Conservation (phyloP, 371 early-diverging fungal genomes). For the Parasitella parasitica region DNA sequence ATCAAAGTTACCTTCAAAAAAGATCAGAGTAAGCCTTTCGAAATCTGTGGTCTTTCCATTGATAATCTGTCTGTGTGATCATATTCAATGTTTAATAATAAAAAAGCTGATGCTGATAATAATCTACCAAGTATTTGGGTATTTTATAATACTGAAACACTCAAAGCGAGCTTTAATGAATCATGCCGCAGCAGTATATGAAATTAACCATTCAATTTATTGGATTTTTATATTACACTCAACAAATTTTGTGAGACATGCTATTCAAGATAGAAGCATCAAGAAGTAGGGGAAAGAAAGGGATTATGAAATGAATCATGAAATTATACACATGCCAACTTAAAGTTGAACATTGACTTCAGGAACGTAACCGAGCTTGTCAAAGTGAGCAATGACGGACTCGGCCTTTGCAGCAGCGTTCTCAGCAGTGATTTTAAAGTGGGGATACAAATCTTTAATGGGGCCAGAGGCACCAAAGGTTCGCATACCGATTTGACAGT, state of each 20-base stretch:
- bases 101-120: too few species aligned
- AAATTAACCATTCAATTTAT: not conserved
- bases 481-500: constrained; percentile 88
- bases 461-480: constrained; percentile 89
- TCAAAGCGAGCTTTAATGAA: not conserved
- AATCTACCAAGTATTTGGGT: too few species aligned
- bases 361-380: constrained; percentile 35
- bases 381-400: constrained; percentile 21
- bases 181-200: not conserved
- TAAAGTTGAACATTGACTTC: constrained; percentile 30
- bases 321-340: constrained; percentile 2
- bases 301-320: not conserved
- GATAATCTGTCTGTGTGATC: constrained; percentile 32
- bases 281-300: not conserved
- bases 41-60: constrained; percentile 39
- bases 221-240: not conserved
- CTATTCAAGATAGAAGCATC: not conserved
- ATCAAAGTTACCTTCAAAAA: constrained; percentile 29
- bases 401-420: constrained; percentile 29
- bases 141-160: not conserved
- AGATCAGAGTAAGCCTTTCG: constrained; percentile 30
- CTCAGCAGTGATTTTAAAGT: constrained; percentile 29
- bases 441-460: constrained; percentile 23
- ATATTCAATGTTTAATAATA: not conserved
- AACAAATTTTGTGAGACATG: not conserved